These are phyloP conservation scores for Talaromyces islandicus DNA, from an alignment of 2,329 filamentous ascomycete species.

Conservation along the genomic window DNA sequence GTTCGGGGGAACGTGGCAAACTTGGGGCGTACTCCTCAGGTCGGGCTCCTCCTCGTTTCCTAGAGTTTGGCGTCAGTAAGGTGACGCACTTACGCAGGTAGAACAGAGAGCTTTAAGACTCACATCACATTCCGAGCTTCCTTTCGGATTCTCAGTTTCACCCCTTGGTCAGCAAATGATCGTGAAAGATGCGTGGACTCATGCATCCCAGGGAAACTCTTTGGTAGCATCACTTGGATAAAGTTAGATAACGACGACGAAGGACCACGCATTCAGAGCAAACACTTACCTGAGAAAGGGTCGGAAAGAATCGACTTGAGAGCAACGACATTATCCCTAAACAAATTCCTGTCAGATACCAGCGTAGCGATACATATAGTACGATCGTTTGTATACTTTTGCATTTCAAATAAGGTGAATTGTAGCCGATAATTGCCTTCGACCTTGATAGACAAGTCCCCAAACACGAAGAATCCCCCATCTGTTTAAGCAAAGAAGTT, in stretches of 20 bases:
- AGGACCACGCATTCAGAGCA: not conserved
- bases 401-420: slow-evolving; percentile 73
- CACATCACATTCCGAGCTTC: slow-evolving; percentile 60
- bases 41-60: slow-evolving; percentile 34
- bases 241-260: not conserved
- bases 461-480: slow-evolving; percentile 86
- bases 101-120: slow-evolving; percentile 3
- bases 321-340: slow-evolving; percentile 41
- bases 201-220: slow-evolving; percentile 71
- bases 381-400: slow-evolving; percentile 39
- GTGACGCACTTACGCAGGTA: slow-evolving; percentile 2
- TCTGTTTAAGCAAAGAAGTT: slow-evolving; percentile 40
- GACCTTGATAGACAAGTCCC: slow-evolving; percentile 72
- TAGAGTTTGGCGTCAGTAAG: slow-evolving; percentile 16
- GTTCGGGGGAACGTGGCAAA: slow-evolving; percentile 33
- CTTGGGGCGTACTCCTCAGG: slow-evolving; percentile 32
- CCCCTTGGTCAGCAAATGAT: slow-evolving; percentile 80
- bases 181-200: slow-evolving; percentile 77
- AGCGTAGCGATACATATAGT: slow-evolving; percentile 6
- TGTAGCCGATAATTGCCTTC: slow-evolving; percentile 67
- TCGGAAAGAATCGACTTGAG: slow-evolving; percentile 56
- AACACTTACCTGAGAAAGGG: slow-evolving; percentile 58
- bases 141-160: slow-evolving; percentile 74
- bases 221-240: slow-evolving; percentile 42
- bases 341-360: slow-evolving; percentile 15